Percentiles rank a stretch among this genome's conserved stretches.
phyloP scores from a whole-genome alignment of 164 flowering plant genomes.

The Berberis thunbergii region DNA sequence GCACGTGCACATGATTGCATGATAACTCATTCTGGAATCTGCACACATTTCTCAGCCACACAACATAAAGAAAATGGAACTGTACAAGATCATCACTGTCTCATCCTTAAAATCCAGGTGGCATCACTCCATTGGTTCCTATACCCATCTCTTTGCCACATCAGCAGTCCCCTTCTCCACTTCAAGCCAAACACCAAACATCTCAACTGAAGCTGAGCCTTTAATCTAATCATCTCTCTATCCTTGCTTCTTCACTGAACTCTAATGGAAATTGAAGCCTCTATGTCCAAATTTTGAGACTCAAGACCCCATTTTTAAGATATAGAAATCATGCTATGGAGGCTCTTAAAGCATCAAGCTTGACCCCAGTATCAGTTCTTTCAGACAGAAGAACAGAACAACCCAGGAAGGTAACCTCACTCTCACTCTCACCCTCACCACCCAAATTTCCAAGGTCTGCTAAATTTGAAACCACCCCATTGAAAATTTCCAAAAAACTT shows the following conservation, averaged over 20 bases:
- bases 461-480: constrained; percentile 9
- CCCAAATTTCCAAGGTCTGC: constrained; percentile 28
- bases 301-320: constrained; percentile 5
- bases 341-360: constrained; percentile 66
- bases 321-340: constrained; percentile 44
- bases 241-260: constrained; percentile 8
- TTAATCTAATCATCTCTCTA: constrained; percentile 7
- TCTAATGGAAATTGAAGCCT: constrained; percentile 22
- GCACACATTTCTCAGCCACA: neutral
- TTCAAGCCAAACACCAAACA: constrained; percentile 8
- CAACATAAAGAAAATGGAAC: neutral
- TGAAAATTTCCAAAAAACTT: constrained; percentile 22
- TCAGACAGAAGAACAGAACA: constrained; percentile 38
- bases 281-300: constrained; percentile 13
- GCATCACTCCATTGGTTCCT: constrained; percentile 8
- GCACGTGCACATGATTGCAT: neutral
- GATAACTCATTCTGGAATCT: too few relatives aligned
- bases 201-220: constrained; percentile 17
- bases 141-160: constrained; percentile 8
- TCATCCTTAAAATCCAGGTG: constrained; percentile 13
- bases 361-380: constrained; percentile 59
- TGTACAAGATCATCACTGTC: neutral
- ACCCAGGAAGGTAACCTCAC: constrained; percentile 33
- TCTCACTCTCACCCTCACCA: constrained; percentile 3
- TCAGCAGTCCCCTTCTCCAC: neutral